Evolutionary conservation across 441 rosid species (phyloP).

Genomic region (Erysimum cheiri): DNA sequence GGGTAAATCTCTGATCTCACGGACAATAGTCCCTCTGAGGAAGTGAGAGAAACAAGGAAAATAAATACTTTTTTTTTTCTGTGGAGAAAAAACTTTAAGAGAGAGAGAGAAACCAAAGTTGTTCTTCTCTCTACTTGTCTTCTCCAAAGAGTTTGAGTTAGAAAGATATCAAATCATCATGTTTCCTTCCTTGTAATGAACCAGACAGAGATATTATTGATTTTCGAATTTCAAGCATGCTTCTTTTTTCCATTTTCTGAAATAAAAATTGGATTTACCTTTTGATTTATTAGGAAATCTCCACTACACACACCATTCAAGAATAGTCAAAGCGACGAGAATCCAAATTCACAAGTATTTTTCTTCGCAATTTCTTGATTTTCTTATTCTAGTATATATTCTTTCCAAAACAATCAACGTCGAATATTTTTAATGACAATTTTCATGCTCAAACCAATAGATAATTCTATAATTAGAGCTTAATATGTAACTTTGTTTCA

Average conservation of each 20-base stretch:
- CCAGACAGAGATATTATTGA: background rate
- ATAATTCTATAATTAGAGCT: background rate
- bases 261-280: background rate
- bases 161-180: conserved; percentile 2
- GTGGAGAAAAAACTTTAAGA: conserved; percentile 7
- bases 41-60: conserved; percentile 13
- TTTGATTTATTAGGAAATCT: conserved; percentile 21
- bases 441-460: background rate
- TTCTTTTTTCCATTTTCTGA: conserved; percentile 27
- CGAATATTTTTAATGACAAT: conserved; percentile 14
- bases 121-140: conserved; percentile 23
- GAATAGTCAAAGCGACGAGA: conserved; percentile 20
- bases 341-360: background rate
- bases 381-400: background rate
- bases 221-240: conserved; percentile 8
- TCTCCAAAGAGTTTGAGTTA: background rate
- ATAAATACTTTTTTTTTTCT: conserved; percentile 2
- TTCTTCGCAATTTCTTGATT: conserved; percentile 1
- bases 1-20: conserved; percentile 39
- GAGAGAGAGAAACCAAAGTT: conserved; percentile 20
- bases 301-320: conserved; percentile 17
- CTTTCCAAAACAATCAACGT: background rate
- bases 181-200: background rate
- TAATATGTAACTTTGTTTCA: background rate
- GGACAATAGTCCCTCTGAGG: conserved; percentile 36